These are phyloP conservation scores for Termitomyces sp. DNA, from an alignment of 768 basidiomycete genomes.

Conservation along the genomic window DNA sequence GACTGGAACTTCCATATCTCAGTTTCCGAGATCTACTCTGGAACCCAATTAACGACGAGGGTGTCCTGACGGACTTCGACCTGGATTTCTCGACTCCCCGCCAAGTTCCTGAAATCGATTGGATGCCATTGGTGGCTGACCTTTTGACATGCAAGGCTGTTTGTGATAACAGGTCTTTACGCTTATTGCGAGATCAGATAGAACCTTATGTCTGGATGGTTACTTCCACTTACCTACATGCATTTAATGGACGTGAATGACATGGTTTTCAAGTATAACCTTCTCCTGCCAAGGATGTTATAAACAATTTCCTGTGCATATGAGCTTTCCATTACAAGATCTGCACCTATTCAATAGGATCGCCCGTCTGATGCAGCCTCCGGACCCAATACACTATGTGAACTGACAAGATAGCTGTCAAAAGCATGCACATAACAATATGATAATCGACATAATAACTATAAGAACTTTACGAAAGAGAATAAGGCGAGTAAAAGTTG, in stretches of 20 bases:
- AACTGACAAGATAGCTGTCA: too few species aligned
- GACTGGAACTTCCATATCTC: not conserved
- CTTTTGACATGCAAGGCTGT: conserved; percentile 9
- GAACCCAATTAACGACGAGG: not conserved
- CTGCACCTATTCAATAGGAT: too few species aligned
- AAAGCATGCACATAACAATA: too few species aligned
- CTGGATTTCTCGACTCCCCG: not conserved
- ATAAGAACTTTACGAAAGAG: too few species aligned
- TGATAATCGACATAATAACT: too few species aligned
- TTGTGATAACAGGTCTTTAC: conserved; percentile 4
- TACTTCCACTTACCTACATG: not conserved
- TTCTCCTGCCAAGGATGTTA: too few species aligned
- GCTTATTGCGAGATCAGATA: conserved; percentile 2
- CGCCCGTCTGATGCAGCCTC: too few species aligned
- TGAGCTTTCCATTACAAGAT: too few species aligned
- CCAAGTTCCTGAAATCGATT: not conserved
- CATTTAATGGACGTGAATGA: not conserved
- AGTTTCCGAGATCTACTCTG: conserved; percentile 5
- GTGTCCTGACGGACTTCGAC: conserved; percentile 13
- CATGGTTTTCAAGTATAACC: not conserved
- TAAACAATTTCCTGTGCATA: too few species aligned
- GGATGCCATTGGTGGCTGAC: not conserved
- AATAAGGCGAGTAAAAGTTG: too few species aligned
- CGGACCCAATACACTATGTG: too few species aligned
- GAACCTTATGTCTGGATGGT: conserved; percentile 14